phyloP scores from a whole-genome alignment of 441 rosid species.

The Corymbia citriodora region DNA sequence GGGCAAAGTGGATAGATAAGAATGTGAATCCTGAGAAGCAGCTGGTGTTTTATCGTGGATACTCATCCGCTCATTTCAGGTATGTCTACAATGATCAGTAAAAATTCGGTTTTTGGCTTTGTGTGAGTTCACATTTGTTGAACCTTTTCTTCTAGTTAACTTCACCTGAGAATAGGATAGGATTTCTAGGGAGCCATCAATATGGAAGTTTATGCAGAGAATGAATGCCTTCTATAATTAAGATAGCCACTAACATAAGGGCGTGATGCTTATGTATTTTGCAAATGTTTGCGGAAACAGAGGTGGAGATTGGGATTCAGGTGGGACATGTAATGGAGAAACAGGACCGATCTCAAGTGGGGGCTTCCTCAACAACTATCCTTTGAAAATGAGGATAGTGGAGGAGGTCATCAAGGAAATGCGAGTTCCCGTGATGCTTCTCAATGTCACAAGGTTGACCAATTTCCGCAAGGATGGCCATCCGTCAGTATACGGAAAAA shows the following conservation, averaged over 20 bases:
- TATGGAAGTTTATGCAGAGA: neutral
- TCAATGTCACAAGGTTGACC: constrained; percentile 79
- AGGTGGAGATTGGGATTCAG: constrained; percentile 97
- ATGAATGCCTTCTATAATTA: neutral
- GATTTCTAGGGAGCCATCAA: neutral
- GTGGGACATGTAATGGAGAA: constrained; percentile 85
- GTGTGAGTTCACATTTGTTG: neutral
- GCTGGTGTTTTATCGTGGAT: constrained; percentile 84
- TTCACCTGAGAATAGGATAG: neutral
- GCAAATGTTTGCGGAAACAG: constrained; percentile 19
- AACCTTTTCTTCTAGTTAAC: neutral
- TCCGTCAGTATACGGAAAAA: constrained; percentile 80
- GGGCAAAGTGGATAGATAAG: constrained; percentile 77
- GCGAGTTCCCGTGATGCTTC: constrained; percentile 47
- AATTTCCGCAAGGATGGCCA: constrained; percentile 93
- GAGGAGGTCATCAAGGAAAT: constrained; percentile 65
- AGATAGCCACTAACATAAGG: neutral
- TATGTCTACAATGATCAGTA: constrained; percentile 1
- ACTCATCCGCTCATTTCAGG: constrained; percentile 96
- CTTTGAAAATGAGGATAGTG: constrained; percentile 83
- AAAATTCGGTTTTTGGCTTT: neutral
- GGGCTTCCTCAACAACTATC: constrained; percentile 52
- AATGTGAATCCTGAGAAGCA: constrained; percentile 50
- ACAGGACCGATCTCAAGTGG: constrained; percentile 54
- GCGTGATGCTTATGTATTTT: neutral